Evolutionary conservation across 1,284 basidiomycete genomes (phyloP), one percentile per base, ranked within the genome.

Genomic region (Fomes fomentarius): DNA sequence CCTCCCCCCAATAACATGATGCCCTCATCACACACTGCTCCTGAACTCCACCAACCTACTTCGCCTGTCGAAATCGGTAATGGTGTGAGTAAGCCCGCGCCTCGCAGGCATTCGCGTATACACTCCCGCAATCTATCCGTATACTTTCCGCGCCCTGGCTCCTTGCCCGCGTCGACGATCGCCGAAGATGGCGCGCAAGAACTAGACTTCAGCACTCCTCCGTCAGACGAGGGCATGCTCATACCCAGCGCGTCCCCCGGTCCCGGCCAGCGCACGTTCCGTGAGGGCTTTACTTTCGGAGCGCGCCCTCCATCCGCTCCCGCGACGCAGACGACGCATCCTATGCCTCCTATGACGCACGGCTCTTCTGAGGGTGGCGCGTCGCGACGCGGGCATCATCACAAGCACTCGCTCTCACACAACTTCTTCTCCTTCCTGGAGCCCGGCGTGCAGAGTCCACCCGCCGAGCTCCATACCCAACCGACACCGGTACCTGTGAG

Each of bases 371-470:
- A 74, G 34, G 68, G 72, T 15, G 68, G 56, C 1, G 24, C 78
- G 21, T 76, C 81, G 17, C 78, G 89, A 33, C 76, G 89, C 50
- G 92, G 92, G 0, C 93, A 95, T 66, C 93, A 95, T 71, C 95
- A 97, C 67, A 92, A 94, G 67, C 94, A 96, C 71, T 97, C 94
- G 0, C 72, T 96, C 22, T 96, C 94, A 1, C 94, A 96, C 71
- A 94, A 93, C 68, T 94, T 96, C 73, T 96, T 96, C 75, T 74
- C 72, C n/a, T 75, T 75, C 60, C 70, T 75, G 4, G 74, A 75
- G 47, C 74, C 74, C 0, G 73, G 72, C 15, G 59, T 60, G 39
- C 56, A 57, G 54, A 54, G 49, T 24, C 45, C 41, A 6, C 49
- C 57, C 1, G 56, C 61, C 1, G 62, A 77, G 15, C 65, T 81